Conservation (phyloP, 345 rosid genomes). For the Pistacia vera region DNA sequence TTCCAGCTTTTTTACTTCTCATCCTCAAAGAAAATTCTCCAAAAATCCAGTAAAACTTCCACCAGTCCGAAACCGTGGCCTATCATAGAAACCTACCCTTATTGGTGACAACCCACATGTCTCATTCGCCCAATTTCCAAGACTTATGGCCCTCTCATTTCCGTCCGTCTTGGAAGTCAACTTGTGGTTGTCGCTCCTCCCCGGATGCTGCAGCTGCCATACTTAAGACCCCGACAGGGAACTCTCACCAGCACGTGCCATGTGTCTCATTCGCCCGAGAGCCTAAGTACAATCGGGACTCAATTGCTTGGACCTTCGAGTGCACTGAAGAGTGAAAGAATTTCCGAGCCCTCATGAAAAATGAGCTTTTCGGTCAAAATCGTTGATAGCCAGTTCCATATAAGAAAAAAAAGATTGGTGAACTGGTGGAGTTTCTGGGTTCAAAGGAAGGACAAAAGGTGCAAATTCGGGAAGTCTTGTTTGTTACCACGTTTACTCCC, state of each 20-base stretch:
- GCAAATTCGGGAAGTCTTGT: constrained; percentile 11
- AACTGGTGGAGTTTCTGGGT: constrained; percentile 14
- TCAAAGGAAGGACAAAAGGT: constrained; percentile 12
- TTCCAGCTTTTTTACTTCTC: background rate
- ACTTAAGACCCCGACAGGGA: constrained; percentile 29
- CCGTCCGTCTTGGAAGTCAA: constrained; percentile 29
- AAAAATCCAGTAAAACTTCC: constrained; percentile 10
- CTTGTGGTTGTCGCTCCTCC: constrained; percentile 26
- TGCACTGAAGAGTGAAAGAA: constrained; percentile 16
- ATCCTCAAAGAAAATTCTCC: background rate
- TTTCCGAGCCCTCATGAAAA: constrained; percentile 13
- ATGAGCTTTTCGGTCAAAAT: constrained; percentile 15
- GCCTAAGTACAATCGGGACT: constrained; percentile 2
- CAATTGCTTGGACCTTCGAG: constrained; percentile 20
- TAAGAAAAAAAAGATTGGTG: background rate
- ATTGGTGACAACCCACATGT: constrained; percentile 17
- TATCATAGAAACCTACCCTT: constrained; percentile 17
- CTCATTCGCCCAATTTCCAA: constrained; percentile 7
- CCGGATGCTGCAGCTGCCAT: constrained; percentile 25
- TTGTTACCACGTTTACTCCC: background rate
- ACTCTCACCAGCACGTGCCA: constrained; percentile 26
- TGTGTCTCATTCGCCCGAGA: background rate
- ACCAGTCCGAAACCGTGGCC: constrained; percentile 32
- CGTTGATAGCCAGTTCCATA: background rate
- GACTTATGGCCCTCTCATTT: constrained; percentile 23